Base-by-base conservation (phyloP, 2,329 filamentous ascomycete species). In the Colletotrichum agaves region DNA sequence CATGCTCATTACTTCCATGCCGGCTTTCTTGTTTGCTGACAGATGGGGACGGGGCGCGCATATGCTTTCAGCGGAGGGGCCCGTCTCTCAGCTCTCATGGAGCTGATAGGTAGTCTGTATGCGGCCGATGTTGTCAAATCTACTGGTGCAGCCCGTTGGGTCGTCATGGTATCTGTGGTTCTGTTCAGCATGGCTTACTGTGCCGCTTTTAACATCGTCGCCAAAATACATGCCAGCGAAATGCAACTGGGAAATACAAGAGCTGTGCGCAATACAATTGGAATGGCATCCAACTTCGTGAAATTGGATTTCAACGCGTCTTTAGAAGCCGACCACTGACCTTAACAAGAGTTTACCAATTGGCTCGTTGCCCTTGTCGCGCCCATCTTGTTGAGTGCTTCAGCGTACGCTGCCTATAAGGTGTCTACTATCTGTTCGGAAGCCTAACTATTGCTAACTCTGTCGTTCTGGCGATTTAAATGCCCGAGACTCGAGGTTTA, bases 341-440 rank as follows among this genome's bases (percentile, higher is more conserved):
- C 27, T 27, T 8, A 7, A 7, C 6, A 27, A 27, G 2, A 27
- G 27, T 27, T 27, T 27, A 7, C 27, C 13, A 84, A 84, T 41
- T 85, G 81, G 47, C 63, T 83, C 1, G 80, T 85, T 0, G 82
- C 83, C 0, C 76, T 85, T 1, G 76, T 81, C 0, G 84, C 82
- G 0, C 81, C 82, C 0, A 75, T 80, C 0, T 70, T 83, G 3
- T 71, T 83, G 4, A 73, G 79, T 2, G 75, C 73, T 35, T 78
- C 81, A 0, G 75, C 75, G 1, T 83, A 75, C 57, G 82, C 78
- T 0, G 80, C 81, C 0, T 85, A 84, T 83, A 75, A 56, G 82
- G 79, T 0, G 80, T 80, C 0, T 85, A 84, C 66, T 83, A 82
- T 65, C 74, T 85, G 44, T 85, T 84, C 64, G 82, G 78, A 0